Conservation (phyloP, 768 basidiomycete species). For the Phlebiopsis flavidoalba region DNA sequence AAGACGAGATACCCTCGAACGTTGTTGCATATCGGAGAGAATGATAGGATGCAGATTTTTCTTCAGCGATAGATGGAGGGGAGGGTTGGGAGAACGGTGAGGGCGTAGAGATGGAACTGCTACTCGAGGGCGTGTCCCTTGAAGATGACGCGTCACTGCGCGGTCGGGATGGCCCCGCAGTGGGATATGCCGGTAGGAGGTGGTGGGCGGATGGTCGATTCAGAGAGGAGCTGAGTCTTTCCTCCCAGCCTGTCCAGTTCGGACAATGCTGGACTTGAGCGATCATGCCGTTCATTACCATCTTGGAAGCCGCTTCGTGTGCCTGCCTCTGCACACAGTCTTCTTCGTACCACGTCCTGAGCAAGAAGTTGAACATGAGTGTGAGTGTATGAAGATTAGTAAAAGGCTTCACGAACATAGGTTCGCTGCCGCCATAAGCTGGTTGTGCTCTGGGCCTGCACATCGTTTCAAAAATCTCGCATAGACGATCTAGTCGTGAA, state of each 20-base stretch:
- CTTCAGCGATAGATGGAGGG: conserved; percentile 7
- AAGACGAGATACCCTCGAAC: conserved; percentile 30
- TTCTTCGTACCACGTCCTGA: conserved; percentile 27
- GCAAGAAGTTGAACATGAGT: background rate
- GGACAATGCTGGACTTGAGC: conserved; percentile 10
- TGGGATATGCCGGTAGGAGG: background rate
- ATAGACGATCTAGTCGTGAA: conserved; percentile 31
- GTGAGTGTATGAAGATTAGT: too few relatives aligned
- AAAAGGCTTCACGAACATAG: too few relatives aligned
- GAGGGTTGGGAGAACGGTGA: background rate
- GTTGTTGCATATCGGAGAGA: conserved; percentile 46
- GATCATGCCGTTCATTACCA: conserved; percentile 20
- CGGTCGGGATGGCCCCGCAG: background rate
- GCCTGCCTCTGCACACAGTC: conserved; percentile 27
- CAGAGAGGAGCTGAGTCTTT: conserved; percentile 23
- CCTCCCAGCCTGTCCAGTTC: conserved; percentile 31
- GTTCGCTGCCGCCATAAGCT: too few relatives aligned
- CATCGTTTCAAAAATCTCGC: conserved; percentile 27
- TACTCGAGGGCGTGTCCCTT: background rate
- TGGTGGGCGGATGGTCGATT: background rate
- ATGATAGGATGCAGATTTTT: conserved; percentile 45
- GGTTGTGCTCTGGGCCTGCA: conserved; percentile 11
- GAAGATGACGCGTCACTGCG: background rate
- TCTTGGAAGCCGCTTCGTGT: conserved; percentile 23
- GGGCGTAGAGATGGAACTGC: background rate